These are phyloP conservation scores for Suhomyces canberraensis DNA, from an alignment of 805 yeast genomes.

Conservation along the genomic window DNA sequence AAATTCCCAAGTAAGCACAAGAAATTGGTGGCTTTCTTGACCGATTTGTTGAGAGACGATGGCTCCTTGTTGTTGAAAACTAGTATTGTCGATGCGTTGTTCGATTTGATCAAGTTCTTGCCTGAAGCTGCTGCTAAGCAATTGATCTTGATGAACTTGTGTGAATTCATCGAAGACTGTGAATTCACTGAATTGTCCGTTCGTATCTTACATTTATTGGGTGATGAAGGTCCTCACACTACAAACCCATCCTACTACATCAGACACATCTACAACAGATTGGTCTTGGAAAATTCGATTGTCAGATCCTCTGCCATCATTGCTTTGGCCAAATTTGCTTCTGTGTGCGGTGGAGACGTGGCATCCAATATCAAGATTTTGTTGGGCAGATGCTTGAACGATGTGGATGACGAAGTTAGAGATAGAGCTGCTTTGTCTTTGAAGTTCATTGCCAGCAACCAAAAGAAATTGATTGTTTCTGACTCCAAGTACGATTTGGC, in stretches of 20 bases:
- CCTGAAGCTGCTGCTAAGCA: conserved; percentile 72
- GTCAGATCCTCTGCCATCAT: conserved; percentile 95
- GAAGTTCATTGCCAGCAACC: conserved; percentile 48
- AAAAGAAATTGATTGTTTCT: conserved; percentile 56
- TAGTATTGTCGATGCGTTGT: conserved; percentile 85
- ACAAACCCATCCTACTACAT: conserved; percentile 85
- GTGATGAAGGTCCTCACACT: conserved; percentile 91
- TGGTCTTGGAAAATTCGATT: conserved; percentile 91
- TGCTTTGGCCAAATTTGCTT: conserved; percentile 86
- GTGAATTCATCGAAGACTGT: conserved; percentile 98
- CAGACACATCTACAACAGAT: conserved; percentile 94
- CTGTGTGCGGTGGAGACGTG: conserved; percentile 66
- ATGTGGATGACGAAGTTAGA: conserved; percentile 94
- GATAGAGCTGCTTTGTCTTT: conserved; percentile 92
- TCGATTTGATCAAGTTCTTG: conserved; percentile 83
- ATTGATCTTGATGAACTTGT: conserved; percentile 77
- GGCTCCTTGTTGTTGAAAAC: conserved; percentile 86
- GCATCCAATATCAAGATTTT: conserved; percentile 68
- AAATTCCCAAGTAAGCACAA: conserved; percentile 91
- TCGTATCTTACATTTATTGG: conserved; percentile 86
- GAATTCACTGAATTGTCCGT: conserved; percentile 92
- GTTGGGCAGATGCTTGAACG: conserved; percentile 79
- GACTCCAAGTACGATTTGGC: conserved; percentile 68
- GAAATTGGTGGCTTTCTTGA: conserved; percentile 74
- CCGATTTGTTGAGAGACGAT: conserved; percentile 83